phyloP scores from a whole-genome alignment of 371 early-diverging fungal genomes.

The Haplosporangium sp. region DNA sequence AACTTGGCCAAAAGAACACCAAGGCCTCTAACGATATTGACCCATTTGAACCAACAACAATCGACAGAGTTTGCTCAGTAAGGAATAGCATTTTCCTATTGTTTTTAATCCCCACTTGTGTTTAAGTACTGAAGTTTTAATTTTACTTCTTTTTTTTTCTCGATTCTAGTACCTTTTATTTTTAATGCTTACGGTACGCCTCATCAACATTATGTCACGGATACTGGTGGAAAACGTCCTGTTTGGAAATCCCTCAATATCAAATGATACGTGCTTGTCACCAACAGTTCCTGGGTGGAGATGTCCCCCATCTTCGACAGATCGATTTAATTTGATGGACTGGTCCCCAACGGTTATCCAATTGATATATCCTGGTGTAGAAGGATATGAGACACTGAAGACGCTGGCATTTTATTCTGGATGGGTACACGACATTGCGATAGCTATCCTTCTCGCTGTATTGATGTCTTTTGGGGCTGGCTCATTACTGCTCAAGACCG shows the following conservation, averaged over 20 bases:
- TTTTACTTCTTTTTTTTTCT: neutral
- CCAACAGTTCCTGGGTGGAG: neutral
- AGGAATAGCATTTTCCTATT: neutral
- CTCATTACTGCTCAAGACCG: neutral
- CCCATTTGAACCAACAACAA: slow-evolving; percentile 31
- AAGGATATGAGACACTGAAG: neutral
- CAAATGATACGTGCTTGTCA: neutral
- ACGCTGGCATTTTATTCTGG: slow-evolving; percentile 7
- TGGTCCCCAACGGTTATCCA: slow-evolving; percentile 21
- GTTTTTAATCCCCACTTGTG: neutral
- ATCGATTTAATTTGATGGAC: slow-evolving; percentile 16
- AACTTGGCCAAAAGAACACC: neutral
- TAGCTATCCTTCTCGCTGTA: slow-evolving; percentile 6
- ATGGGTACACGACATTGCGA: slow-evolving; percentile 30
- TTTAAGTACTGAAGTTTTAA: no score
- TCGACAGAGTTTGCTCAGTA: slow-evolving; percentile 34
- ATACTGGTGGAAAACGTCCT: neutral
- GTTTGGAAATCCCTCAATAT: neutral
- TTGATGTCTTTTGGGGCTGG: slow-evolving; percentile 36
- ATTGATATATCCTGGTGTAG: slow-evolving; percentile 6
- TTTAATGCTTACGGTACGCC: slow-evolving; percentile 10
- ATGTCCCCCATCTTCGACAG: neutral
- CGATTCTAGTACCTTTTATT: slow-evolving; percentile 10
- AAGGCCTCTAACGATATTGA: slow-evolving; percentile 5
- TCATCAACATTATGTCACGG: slow-evolving; percentile 20